Conservation (phyloP, 306 rosid genomes). For the Trifolium fragiferum region DNA sequence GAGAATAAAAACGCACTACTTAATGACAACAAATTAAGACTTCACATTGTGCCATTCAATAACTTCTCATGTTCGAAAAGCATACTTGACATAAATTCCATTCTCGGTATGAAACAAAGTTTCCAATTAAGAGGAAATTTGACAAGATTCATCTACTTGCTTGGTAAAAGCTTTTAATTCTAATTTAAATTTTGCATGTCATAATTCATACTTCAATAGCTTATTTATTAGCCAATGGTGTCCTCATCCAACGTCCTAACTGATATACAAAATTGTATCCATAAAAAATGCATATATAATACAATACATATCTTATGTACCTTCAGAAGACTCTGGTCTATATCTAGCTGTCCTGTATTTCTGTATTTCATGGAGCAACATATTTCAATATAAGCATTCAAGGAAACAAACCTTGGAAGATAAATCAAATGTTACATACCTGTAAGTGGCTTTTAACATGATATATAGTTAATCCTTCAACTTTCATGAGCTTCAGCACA, state of each 20-base stretch:
- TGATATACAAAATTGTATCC: neutral
- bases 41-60: constrained; percentile 17
- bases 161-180: constrained; percentile 14
- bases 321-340: constrained; percentile 93
- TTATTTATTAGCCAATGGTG: constrained; percentile 27
- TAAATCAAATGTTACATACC: constrained; percentile 49
- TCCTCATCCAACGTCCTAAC: constrained; percentile 34
- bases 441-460: constrained; percentile 99
- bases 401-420: constrained; percentile 39
- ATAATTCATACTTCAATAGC: constrained; percentile 21
- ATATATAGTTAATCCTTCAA: constrained; percentile 92
- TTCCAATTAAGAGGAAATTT: constrained; percentile 34
- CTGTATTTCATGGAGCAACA: constrained; percentile 67
- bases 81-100: constrained; percentile 30
- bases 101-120: neutral
- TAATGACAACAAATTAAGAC: constrained; percentile 20
- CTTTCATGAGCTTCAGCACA: constrained; percentile 94
- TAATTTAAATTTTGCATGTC: neutral
- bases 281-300: constrained; percentile 21
- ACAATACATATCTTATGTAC: constrained; percentile 53
- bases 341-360: constrained; percentile 99
- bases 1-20: constrained; percentile 29
- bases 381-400: constrained; percentile 42
- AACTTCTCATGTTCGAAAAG: constrained; percentile 25
- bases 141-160: constrained; percentile 17